A percentile compares a stretch with the other conserved stretches of the same genome.
Conservation (phyloP, 306 rosid genomes). For the Cyamopsis tetragonoloba region DNA sequence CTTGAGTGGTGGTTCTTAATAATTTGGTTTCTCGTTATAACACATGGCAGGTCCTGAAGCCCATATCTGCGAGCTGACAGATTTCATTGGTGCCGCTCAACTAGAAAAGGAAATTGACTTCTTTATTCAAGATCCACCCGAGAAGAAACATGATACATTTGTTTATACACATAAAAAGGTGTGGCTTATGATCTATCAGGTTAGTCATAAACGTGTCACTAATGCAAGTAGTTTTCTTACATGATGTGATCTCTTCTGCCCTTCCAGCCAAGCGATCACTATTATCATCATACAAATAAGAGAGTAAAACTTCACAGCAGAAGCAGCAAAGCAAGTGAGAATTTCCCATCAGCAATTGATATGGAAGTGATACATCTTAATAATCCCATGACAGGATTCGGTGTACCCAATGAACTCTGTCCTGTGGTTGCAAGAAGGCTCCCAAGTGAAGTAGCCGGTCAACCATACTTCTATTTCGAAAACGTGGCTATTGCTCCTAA, state of each 20-base stretch:
- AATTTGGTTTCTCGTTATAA: background rate
- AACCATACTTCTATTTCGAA: constrained; percentile 74
- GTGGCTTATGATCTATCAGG: background rate
- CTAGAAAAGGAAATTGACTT: constrained; percentile 30
- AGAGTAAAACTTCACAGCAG: constrained; percentile 17
- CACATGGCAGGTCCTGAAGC: constrained; percentile 51
- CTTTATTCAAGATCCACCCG: background rate
- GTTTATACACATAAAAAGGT: background rate
- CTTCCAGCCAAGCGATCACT: constrained; percentile 2
- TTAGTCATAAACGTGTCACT: background rate
- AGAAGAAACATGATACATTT: background rate
- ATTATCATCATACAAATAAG: background rate
- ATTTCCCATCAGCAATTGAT: constrained; percentile 33
- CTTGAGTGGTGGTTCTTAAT: background rate
- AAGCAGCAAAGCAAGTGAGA: background rate
- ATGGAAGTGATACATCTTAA: constrained; percentile 42
- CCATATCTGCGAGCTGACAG: constrained; percentile 54
- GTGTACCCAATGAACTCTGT: constrained; percentile 39
- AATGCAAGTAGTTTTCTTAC: background rate
- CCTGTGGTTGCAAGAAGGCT: constrained; percentile 32
- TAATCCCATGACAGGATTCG: constrained; percentile 56
- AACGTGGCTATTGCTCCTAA: constrained; percentile 72
- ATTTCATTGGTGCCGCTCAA: constrained; percentile 70
- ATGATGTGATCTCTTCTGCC: background rate
- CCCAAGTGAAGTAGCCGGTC: constrained; percentile 43